Evolutionary conservation across 176 grass and related monocot genomes (phyloP).

Genomic region (Bonia amplexicaulis): DNA sequence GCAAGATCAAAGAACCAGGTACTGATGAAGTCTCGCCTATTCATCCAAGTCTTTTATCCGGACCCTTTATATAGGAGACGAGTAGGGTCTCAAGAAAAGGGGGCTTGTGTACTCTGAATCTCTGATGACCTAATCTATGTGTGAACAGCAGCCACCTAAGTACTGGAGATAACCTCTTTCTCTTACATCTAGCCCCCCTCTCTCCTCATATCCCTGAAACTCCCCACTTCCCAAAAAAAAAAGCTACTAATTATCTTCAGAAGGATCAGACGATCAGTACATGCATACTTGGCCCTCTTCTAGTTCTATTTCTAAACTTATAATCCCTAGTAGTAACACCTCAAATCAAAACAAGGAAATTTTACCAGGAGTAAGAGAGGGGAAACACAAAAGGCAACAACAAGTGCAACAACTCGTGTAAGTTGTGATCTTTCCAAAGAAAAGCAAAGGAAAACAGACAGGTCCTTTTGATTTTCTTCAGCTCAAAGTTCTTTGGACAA

Average conservation of each 20-base stretch:
- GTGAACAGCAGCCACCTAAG: slow-evolving; percentile 42
- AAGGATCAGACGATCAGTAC: background rate
- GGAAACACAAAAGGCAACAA: background rate
- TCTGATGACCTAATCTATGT: slow-evolving; percentile 51
- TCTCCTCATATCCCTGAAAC: background rate
- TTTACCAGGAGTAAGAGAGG: background rate
- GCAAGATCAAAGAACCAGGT: slow-evolving; percentile 26
- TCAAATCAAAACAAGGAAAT: background rate
- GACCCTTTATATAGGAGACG: slow-evolving; percentile 23
- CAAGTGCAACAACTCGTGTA: background rate
- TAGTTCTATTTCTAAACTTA: background rate
- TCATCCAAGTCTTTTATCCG: slow-evolving; percentile 6
- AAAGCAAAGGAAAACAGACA: background rate
- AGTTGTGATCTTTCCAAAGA: background rate
- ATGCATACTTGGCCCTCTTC: background rate
- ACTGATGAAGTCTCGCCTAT: background rate
- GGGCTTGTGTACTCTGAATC: background rate
- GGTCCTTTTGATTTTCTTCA: background rate
- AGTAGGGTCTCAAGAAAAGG: slow-evolving; percentile 20
- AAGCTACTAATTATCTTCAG: background rate
- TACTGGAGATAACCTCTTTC: background rate
- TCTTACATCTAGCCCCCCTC: background rate
- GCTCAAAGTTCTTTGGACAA: background rate
- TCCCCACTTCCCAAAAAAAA: slow-evolving; percentile 26
- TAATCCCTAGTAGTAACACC: background rate